Conservation (phyloP, 2,329 filamentous ascomycete species). For the Aspergillus luchuensis region DNA sequence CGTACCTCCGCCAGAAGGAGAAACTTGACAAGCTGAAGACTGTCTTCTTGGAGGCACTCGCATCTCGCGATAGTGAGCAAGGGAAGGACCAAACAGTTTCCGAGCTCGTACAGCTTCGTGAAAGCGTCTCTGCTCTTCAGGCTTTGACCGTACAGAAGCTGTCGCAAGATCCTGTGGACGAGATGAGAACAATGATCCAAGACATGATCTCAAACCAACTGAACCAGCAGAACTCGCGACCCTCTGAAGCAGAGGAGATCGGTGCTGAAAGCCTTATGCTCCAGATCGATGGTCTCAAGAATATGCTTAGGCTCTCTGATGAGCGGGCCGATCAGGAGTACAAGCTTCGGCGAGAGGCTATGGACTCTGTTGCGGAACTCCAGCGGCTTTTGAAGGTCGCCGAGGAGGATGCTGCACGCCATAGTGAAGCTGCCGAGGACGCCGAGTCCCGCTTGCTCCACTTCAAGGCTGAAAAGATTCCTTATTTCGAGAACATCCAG, state of each 20-base stretch:
- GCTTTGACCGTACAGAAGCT: constrained; percentile 43
- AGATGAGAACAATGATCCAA: constrained; percentile 65
- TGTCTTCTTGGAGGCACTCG: constrained; percentile 67
- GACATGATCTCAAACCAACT: constrained; percentile 63
- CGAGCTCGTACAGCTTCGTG: constrained; percentile 43
- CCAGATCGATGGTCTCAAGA: constrained; percentile 69
- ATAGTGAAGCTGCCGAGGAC: constrained; percentile 59
- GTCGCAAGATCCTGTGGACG: constrained; percentile 46
- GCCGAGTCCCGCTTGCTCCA: constrained; percentile 66
- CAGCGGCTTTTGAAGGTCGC: constrained; percentile 69
- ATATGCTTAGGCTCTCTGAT: constrained; percentile 66
- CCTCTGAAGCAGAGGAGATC: constrained; percentile 56
- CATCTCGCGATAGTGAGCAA: constrained; percentile 44
- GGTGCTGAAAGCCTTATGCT: constrained; percentile 53
- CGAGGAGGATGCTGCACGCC: constrained; percentile 56
- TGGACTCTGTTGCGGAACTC: constrained; percentile 72
- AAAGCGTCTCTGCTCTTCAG: constrained; percentile 42
- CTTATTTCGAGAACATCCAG: constrained; percentile 63
- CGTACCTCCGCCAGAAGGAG: constrained; percentile 68
- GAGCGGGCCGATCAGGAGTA: constrained; percentile 66
- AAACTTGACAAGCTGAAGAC: constrained; percentile 78
- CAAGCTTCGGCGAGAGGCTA: constrained; percentile 63
- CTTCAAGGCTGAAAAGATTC: constrained; percentile 69
- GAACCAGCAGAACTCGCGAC: constrained; percentile 52
- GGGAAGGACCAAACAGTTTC: constrained; percentile 29